phyloP scores from a whole-genome alignment of 768 basidiomycete species.

The Chalciporus sphaerocephalus region DNA sequence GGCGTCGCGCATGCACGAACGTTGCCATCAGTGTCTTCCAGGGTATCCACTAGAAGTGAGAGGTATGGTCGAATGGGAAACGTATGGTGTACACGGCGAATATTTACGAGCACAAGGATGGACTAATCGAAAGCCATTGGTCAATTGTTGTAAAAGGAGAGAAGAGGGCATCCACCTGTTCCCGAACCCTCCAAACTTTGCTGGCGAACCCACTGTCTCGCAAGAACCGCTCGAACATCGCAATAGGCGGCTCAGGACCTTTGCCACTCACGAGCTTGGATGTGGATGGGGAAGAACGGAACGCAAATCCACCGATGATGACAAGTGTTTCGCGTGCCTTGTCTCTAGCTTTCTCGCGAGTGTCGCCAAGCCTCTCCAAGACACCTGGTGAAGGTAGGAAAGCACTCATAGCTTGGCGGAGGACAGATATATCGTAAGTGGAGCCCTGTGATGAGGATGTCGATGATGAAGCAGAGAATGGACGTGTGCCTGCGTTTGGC shows the following conservation, averaged over 20 bases:
- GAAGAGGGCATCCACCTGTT: constrained; percentile 58
- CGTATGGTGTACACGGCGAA: constrained; percentile 63
- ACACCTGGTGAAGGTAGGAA: constrained; percentile 75
- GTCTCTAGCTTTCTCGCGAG: constrained; percentile 62
- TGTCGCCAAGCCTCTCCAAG: constrained; percentile 79
- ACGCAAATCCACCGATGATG: constrained; percentile 66
- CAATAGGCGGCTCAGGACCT: constrained; percentile 62
- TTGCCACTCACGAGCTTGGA: constrained; percentile 51
- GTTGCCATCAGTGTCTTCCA: constrained; percentile 87
- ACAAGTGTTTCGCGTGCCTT: constrained; percentile 77
- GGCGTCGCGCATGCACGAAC: constrained; percentile 84
- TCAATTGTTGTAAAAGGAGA: background rate
- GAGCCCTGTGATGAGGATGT: constrained; percentile 42
- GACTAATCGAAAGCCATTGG: constrained; percentile 35
- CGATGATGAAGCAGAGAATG: constrained; percentile 52
- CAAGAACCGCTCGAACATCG: constrained; percentile 66
- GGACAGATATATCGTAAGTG: constrained; percentile 47
- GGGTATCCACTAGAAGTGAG: constrained; percentile 68
- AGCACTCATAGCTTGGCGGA: constrained; percentile 64
- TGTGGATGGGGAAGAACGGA: constrained; percentile 48
- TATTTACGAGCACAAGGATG: constrained; percentile 64
- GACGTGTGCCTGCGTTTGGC: constrained; percentile 24
- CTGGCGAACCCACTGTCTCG: constrained; percentile 70
- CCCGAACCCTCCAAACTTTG: constrained; percentile 82
- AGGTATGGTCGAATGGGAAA: constrained; percentile 84